A percentile compares a stretch with the other conserved stretches of the same genome.
Evolutionary conservation across 805 yeast species (phyloP).

Genomic region (Yamadazyma tumulicola): DNA sequence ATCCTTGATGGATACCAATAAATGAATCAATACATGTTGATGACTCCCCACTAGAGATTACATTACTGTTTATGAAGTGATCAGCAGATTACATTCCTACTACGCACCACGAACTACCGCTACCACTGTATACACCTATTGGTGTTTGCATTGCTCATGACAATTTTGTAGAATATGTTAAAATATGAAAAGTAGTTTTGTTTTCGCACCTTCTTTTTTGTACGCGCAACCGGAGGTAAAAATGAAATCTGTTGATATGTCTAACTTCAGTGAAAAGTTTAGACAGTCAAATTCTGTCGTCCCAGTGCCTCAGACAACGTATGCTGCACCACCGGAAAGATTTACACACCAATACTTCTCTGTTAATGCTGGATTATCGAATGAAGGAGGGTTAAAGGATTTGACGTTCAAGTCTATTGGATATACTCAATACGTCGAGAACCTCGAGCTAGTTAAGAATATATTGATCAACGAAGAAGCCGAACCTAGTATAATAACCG

Average conservation of each 20-base stretch:
- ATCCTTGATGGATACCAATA: conserved; percentile 22
- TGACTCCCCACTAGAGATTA: no score
- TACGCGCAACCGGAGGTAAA: no score
- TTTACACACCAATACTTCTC: conserved; percentile 27
- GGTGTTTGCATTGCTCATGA: not conserved
- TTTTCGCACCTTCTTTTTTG: not conserved
- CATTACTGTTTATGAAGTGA: no score
- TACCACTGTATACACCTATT: not conserved
- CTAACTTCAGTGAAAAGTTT: conserved; percentile 11
- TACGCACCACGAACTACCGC: no score
- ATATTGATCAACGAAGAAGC: conserved; percentile 17
- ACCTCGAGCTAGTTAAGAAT: conserved; percentile 28
- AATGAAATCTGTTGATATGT: conserved; percentile 6
- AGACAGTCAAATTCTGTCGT: conserved; percentile 5
- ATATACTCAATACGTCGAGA: conserved; percentile 34
- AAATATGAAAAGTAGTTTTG: not conserved
- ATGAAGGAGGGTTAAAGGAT: conserved; percentile 39
- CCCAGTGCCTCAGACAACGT: conserved; percentile 12
- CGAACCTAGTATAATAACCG: conserved; percentile 15
- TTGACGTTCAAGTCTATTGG: conserved; percentile 40
- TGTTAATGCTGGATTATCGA: conserved; percentile 36
- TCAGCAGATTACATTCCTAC: no score
- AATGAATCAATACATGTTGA: no score
- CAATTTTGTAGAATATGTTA: conserved; percentile 1
- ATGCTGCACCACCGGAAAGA: conserved; percentile 16